These are phyloP conservation scores for Trametes meyenii DNA, from an alignment of 768 basidiomycete species.

Conservation along the genomic window DNA sequence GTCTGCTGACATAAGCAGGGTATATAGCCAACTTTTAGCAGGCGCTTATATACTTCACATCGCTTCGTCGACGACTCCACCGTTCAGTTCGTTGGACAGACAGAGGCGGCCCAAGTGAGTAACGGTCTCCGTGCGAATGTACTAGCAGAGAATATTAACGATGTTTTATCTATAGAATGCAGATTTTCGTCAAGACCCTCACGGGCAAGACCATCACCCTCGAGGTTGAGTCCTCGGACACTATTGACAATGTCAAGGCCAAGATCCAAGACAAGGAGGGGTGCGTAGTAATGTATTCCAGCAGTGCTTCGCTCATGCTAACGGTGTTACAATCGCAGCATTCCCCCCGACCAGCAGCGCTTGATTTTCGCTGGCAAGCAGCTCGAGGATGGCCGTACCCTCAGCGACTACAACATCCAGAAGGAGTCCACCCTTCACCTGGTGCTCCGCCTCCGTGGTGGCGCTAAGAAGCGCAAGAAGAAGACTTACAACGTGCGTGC, in stretches of 20 bases:
- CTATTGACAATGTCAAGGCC: slow-evolving; percentile 97
- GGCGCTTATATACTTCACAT: slow-evolving; percentile 33
- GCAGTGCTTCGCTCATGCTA: not conserved
- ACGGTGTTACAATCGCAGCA: slow-evolving; percentile 45
- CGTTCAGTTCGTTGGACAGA: slow-evolving; percentile 90
- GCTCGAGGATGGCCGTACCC: slow-evolving; percentile 97
- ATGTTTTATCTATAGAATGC: slow-evolving; percentile 67
- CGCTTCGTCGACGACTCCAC: slow-evolving; percentile 94
- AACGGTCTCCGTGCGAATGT: not conserved
- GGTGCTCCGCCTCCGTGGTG: slow-evolving; percentile 97
- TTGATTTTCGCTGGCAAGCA: slow-evolving; percentile 99
- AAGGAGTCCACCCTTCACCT: slow-evolving; percentile 99
- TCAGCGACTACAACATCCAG: slow-evolving; percentile 97
- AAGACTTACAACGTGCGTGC: slow-evolving; percentile 92
- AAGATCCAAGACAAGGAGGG: slow-evolving; percentile 99
- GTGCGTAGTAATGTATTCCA: slow-evolving; percentile 44
- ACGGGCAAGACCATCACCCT: slow-evolving; percentile 99
- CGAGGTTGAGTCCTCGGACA: slow-evolving; percentile 97
- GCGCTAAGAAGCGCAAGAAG: slow-evolving; percentile 99
- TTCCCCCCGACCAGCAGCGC: slow-evolving; percentile 94
- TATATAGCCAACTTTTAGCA: slow-evolving; percentile 26
- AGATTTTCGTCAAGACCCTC: slow-evolving; percentile 99
- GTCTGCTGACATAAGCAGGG: slow-evolving; percentile 29
- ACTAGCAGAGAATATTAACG: slow-evolving; percentile 44
- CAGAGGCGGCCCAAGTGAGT: slow-evolving; percentile 59